Conservation (phyloP, 192 early-diverging fungal species). For the Thamnidium elegans region DNA sequence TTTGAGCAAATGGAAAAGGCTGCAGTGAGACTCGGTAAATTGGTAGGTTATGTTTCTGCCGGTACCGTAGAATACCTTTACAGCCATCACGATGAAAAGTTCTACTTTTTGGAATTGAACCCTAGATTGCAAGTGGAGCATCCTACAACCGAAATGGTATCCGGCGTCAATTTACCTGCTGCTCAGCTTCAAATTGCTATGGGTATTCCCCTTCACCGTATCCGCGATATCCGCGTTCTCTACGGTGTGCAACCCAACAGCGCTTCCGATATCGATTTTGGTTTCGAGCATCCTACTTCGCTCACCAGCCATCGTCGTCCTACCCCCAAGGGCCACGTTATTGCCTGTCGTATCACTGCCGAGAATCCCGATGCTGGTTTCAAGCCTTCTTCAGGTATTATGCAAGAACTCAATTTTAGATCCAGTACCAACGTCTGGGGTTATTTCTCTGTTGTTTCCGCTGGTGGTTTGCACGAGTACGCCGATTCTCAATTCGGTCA, state of each 20-base stretch:
- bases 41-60: slow-evolving; percentile 93
- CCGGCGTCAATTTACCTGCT: slow-evolving; percentile 96
- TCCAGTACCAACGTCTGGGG: slow-evolving; percentile 97
- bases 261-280: slow-evolving; percentile 90
- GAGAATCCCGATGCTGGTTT: slow-evolving; percentile 99
- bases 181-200: slow-evolving; percentile 98
- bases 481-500: slow-evolving; percentile 99
- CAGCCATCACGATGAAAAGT: slow-evolving; percentile 79
- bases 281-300: slow-evolving; percentile 73
- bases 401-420: slow-evolving; percentile 97
- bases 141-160: slow-evolving; percentile 98
- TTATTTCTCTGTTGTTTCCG: slow-evolving; percentile 95
- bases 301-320: slow-evolving; percentile 88
- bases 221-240: slow-evolving; percentile 93
- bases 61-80: slow-evolving; percentile 98
- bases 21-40: slow-evolving; percentile 89
- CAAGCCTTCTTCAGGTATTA: slow-evolving; percentile 95
- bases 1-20: slow-evolving; percentile 93
- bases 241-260: slow-evolving; percentile 90
- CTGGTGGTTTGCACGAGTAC: slow-evolving; percentile 96
- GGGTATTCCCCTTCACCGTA: slow-evolving; percentile 95
- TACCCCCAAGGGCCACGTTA: slow-evolving; percentile 93
- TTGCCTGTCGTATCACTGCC: slow-evolving; percentile 96
- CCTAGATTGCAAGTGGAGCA: slow-evolving; percentile 98
- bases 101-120: slow-evolving; percentile 96